Conservation (phyloP, 768 basidiomycete species). For the Pholiota microspora region DNA sequence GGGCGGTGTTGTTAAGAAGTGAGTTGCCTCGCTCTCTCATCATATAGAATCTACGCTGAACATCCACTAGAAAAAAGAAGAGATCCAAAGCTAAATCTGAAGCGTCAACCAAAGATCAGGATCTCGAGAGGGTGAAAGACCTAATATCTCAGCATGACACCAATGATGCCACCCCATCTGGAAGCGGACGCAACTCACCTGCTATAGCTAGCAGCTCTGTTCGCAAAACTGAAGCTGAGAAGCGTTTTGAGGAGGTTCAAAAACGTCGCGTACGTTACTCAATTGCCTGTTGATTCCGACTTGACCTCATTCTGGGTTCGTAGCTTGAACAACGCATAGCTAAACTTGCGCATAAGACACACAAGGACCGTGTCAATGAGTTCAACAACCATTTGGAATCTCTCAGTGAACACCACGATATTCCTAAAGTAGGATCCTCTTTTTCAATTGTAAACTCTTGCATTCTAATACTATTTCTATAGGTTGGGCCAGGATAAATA, state of each 20-base stretch:
- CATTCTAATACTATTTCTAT: conserved; percentile 4
- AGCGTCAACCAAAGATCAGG: conserved; percentile 39
- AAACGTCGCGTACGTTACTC: conserved; percentile 60
- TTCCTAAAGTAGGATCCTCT: conserved; percentile 67
- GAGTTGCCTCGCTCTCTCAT: conserved; percentile 22
- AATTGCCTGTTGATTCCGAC: neutral
- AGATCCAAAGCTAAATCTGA: conserved; percentile 67
- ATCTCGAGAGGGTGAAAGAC: conserved; percentile 51
- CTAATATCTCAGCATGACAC: conserved; percentile 47
- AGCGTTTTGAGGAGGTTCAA: conserved; percentile 86
- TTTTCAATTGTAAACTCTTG: conserved; percentile 6
- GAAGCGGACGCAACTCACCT: conserved; percentile 62
- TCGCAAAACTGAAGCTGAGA: conserved; percentile 84
- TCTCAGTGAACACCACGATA: conserved; percentile 92
- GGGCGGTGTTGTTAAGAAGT: conserved; percentile 86
- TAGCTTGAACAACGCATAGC: conserved; percentile 75
- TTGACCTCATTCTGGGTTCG: conserved; percentile 7
- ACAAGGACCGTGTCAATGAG: conserved; percentile 91
- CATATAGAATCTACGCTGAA: conserved; percentile 6
- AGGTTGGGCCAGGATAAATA: conserved; percentile 89
- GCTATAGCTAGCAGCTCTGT: conserved; percentile 47
- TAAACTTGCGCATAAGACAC: conserved; percentile 78
- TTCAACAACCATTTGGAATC: conserved; percentile 86
- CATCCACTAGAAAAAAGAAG: conserved; percentile 74
- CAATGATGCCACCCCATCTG: conserved; percentile 43